These are phyloP conservation scores for Colletotrichum truncatum DNA, from an alignment of 2,329 filamentous ascomycete species.

Conservation along the genomic window DNA sequence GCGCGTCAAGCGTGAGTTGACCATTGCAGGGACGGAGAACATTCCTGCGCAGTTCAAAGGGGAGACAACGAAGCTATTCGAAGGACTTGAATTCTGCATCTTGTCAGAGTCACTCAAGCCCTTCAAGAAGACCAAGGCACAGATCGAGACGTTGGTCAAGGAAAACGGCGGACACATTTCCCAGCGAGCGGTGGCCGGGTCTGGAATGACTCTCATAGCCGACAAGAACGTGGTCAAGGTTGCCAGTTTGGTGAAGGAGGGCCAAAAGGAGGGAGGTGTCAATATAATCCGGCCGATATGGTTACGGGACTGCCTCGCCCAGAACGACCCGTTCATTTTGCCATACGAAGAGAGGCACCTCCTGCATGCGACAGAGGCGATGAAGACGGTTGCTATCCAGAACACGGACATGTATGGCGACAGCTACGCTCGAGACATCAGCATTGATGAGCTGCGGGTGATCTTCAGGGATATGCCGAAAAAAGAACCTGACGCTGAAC, in stretches of 20 bases:
- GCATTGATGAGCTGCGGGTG: constrained; percentile 67
- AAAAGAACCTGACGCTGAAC: constrained; percentile 45
- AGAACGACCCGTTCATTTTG: constrained; percentile 69
- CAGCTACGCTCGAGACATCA: constrained; percentile 79
- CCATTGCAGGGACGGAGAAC: constrained; percentile 76
- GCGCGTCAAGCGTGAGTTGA: constrained; percentile 73
- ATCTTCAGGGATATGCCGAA: constrained; percentile 61
- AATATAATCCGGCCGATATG: constrained; percentile 84
- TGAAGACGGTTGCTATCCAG: constrained; percentile 61
- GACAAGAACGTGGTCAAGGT: constrained; percentile 86
- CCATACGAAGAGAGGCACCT: constrained; percentile 72
- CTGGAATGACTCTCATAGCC: constrained; percentile 76
- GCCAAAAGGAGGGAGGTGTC: constrained; percentile 73
- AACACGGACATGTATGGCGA: constrained; percentile 84
- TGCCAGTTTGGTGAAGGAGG: constrained; percentile 80
- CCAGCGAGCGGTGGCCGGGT: constrained; percentile 72
- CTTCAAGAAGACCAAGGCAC: constrained; percentile 77
- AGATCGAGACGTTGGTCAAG: constrained; percentile 85
- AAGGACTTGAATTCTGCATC: constrained; percentile 82
- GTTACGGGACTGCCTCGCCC: constrained; percentile 83
- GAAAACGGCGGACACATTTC: constrained; percentile 82
- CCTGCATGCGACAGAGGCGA: constrained; percentile 71
- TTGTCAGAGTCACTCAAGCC: constrained; percentile 79
- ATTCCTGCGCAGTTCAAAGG: constrained; percentile 57
- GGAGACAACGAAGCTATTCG: constrained; percentile 73